Percentiles rank a stretch among this genome's conserved stretches.
Evolutionary conservation across 148 eudicot genomes (phyloP).

Genomic region (Simmondsia chinensis): DNA sequence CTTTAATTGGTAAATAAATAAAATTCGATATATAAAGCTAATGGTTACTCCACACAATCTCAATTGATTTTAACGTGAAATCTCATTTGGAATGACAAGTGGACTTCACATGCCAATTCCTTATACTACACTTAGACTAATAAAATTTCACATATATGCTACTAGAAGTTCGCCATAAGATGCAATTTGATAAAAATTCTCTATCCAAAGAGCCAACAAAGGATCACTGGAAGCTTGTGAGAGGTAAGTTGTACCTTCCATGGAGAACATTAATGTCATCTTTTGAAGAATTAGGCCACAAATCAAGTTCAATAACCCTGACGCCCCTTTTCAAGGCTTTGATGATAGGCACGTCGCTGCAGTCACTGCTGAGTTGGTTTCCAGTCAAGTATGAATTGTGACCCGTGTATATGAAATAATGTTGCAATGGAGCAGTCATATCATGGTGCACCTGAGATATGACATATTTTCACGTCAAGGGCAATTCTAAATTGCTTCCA

Average conservation of each 20-base stretch:
- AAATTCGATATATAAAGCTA: too few species aligned
- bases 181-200: too few species aligned
- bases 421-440: conserved; percentile 95
- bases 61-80: too few species aligned
- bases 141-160: too few species aligned
- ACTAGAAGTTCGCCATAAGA: too few species aligned
- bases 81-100: too few species aligned
- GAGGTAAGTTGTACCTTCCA: conserved; percentile 94
- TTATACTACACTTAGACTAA: too few species aligned
- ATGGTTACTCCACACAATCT: too few species aligned
- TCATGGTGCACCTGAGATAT: conserved; percentile 91
- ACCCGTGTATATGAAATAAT: conserved; percentile 88
- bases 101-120: not conserved
- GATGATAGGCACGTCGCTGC: conserved; percentile 81
- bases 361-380: conserved; percentile 89
- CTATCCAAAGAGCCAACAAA: too few species aligned
- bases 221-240: too few species aligned
- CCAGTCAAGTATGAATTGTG: conserved; percentile 94
- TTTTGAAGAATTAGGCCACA: conserved; percentile 86
- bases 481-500: not conserved
- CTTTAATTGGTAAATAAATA: too few species aligned
- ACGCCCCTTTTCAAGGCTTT: conserved; percentile 80
- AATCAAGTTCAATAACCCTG: conserved; percentile 89
- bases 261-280: conserved; percentile 86
- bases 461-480: conserved; percentile 14